Percentiles rank a stretch among this genome's conserved stretches.
These are phyloP conservation scores for Zarea fungicola DNA, from an alignment of 2,329 filamentous ascomycete genomes.

Conservation along the genomic window DNA sequence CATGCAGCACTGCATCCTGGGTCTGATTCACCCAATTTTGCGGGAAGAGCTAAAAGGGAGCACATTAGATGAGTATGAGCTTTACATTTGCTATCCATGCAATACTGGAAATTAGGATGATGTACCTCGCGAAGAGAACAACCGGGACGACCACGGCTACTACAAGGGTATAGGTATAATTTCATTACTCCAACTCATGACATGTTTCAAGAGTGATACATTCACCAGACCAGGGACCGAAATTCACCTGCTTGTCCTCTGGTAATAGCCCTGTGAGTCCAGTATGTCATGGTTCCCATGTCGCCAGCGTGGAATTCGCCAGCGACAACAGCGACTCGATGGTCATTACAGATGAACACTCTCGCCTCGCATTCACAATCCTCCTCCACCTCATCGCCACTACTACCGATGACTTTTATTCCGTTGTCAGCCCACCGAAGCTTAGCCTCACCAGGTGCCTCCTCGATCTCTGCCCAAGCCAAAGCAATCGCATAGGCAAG, in stretches of 20 bases:
- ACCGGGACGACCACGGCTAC: background rate
- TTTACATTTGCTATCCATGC: too few relatives aligned
- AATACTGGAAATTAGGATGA: too few relatives aligned
- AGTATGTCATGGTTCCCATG: background rate
- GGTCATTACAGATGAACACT: background rate
- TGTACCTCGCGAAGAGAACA: too few relatives aligned
- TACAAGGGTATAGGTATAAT: background rate
- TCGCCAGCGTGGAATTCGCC: background rate
- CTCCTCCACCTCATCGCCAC: background rate
- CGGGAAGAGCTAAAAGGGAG: too few relatives aligned
- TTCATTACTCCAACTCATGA: too few relatives aligned
- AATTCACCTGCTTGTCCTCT: background rate
- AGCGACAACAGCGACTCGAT: background rate
- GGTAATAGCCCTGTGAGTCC: background rate
- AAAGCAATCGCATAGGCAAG: background rate
- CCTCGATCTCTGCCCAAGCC: background rate
- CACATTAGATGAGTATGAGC: too few relatives aligned
- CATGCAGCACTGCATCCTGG: too few relatives aligned
- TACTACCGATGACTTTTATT: background rate
- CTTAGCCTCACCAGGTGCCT: background rate
- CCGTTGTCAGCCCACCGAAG: background rate
- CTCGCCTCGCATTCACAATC: background rate
- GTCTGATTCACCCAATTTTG: too few relatives aligned
- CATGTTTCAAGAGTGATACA: too few relatives aligned
- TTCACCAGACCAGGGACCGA: background rate